Base-by-base conservation (phyloP, 371 early-diverging fungal genomes). In the Circinella minor region DNA sequence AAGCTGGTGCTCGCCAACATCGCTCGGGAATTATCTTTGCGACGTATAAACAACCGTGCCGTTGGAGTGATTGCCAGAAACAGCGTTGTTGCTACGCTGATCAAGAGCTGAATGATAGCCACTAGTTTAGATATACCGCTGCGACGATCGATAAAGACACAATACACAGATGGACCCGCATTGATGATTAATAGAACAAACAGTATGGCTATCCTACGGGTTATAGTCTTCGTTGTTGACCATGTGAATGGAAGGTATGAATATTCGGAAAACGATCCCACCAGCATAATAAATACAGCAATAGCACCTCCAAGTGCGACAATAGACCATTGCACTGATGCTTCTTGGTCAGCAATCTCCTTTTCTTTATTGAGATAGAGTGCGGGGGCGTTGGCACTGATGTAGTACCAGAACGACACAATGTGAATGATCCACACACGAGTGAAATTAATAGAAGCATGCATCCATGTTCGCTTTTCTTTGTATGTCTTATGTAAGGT, bases 341-440 rank as follows among this genome's bases (percentile, higher is more conserved):
- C 79, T 47, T 85, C 89, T 18, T 65, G 39, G 9, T 77, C 67
- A 3, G 83, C 82, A 36, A 78, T 74, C 18, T 80, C 78, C 46
- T 79, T 76, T 17, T 83, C 80, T 60, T 73, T 68, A 66, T 79
- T 71, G 15, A 83, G 69, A 72, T 93, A 92, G 9, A 95, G 63
- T 43, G 91, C 89, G 47, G 90, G 86, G 4, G 91, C 89, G 68
- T 91, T 91, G 68, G 88, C 91, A 68, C 89, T 87, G 38, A 90
- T 91, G 75, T 92, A 93, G 84, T 93, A 94, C 84, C 90, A 94
- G 75, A 94, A 96, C 15, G 92, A 82, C 3, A 89, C 88, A 43
- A 95, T 81, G 71, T 95, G 95, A 74, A 95, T 90, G 57, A 93
- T 92, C 96, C 95, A 95, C 20, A 95, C 85, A 27, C 95, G 91